Conservation (phyloP, 768 basidiomycete genomes). For the Russula dissimulans region DNA sequence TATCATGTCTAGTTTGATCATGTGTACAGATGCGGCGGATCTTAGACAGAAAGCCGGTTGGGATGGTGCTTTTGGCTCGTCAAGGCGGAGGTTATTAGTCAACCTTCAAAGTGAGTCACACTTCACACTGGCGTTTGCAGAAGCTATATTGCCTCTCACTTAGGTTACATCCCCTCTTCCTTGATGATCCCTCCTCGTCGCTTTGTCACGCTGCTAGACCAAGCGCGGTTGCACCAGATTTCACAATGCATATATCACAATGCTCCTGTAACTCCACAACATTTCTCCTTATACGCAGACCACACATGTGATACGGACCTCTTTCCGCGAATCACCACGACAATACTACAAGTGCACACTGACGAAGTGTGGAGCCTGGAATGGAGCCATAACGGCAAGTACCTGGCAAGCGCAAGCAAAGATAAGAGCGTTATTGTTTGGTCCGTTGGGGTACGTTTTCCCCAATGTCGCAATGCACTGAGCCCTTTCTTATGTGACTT, state of each 20-base stretch:
- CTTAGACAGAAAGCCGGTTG: conserved; percentile 71
- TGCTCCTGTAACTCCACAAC: conserved; percentile 41
- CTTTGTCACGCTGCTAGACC: conserved; percentile 74
- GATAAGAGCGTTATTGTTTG: conserved; percentile 88
- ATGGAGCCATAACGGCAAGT: conserved; percentile 86
- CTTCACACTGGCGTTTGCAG: not conserved
- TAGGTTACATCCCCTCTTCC: conserved; percentile 83
- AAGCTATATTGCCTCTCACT: not conserved
- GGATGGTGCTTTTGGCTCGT: conserved; percentile 81
- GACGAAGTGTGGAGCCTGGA: conserved; percentile 96
- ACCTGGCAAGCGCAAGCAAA: conserved; percentile 80
- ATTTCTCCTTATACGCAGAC: conserved; percentile 81
- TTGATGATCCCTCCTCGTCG: conserved; percentile 91
- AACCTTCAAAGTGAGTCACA: conserved; percentile 66
- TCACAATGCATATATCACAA: conserved; percentile 85
- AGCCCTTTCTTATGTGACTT: not conserved
- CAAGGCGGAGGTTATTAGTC: conserved; percentile 65
- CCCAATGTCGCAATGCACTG: conserved; percentile 5
- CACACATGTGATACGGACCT: conserved; percentile 71
- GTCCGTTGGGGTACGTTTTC: conserved; percentile 60
- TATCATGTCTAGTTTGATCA: conserved; percentile 39
- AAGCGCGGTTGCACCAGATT: conserved; percentile 75
- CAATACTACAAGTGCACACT: conserved; percentile 73
- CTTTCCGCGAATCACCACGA: conserved; percentile 82
- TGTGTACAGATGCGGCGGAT: conserved; percentile 84